Evolutionary conservation across 805 yeast species (phyloP).

Genomic region (Hanseniaspora clermontiae): DNA sequence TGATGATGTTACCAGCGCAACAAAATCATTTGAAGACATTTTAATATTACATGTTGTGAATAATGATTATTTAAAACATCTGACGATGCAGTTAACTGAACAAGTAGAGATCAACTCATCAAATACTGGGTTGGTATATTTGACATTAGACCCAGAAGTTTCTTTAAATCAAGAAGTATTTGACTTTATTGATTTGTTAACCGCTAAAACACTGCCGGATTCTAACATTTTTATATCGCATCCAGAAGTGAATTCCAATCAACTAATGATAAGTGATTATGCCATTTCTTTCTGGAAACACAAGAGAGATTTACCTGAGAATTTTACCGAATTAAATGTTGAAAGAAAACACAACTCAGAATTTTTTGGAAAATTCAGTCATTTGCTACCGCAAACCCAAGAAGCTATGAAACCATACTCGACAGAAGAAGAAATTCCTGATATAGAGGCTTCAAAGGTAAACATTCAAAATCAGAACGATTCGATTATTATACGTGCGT

Average conservation of each 20-base stretch:
- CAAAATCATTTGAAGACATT: conserved; percentile 45
- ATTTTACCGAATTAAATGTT: conserved; percentile 31
- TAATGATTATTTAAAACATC: conserved; percentile 31
- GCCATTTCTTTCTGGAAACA: conserved; percentile 38
- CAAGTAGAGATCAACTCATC: conserved; percentile 16
- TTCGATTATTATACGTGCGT: neutral
- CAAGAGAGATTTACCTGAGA: conserved; percentile 37
- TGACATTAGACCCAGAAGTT: conserved; percentile 56
- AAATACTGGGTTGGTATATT: conserved; percentile 48
- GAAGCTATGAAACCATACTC: neutral
- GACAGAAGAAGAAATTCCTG: neutral
- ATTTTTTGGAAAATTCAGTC: conserved; percentile 25
- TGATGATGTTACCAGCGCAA: conserved; percentile 57
- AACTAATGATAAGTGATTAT: conserved; percentile 46
- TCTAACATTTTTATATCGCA: conserved; percentile 43
- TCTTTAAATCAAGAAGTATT: conserved; percentile 34
- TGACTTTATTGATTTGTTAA: conserved; percentile 44
- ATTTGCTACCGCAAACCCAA: neutral
- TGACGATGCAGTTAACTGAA: conserved; percentile 22
- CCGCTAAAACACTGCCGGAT: conserved; percentile 37
- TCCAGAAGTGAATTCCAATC: conserved; percentile 46
- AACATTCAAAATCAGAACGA: neutral
- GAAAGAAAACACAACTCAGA: conserved; percentile 23
- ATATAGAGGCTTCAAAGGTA: neutral
- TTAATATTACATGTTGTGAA: conserved; percentile 66